Conservation (phyloP, 192 early-diverging fungal genomes). For the Coemansia sp. region DNA sequence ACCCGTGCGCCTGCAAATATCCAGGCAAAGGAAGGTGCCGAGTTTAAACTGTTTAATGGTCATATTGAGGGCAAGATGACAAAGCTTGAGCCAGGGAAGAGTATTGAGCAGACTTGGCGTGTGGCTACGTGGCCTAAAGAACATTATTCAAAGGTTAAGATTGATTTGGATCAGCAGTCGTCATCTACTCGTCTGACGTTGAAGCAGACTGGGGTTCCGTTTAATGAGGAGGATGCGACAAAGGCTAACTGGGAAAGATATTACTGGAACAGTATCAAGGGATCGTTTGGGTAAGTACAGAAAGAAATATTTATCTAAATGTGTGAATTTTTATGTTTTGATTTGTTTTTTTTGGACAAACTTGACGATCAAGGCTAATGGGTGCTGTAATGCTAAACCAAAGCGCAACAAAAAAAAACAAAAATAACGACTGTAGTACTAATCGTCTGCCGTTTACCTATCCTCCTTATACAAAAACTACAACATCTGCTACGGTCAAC, state of each 20-base stretch:
- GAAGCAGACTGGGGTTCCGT: slow-evolving; percentile 80
- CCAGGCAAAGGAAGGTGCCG: slow-evolving; percentile 59
- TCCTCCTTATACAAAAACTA: slow-evolving; percentile 27
- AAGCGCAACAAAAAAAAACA: not conserved
- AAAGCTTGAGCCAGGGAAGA: slow-evolving; percentile 70
- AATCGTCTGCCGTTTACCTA: slow-evolving; percentile 41
- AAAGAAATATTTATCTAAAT: not conserved
- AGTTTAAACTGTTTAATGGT: slow-evolving; percentile 83
- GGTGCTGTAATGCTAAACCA: too few relatives aligned
- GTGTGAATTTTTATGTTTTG: too few relatives aligned
- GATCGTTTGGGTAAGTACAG: slow-evolving; percentile 82
- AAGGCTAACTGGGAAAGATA: slow-evolving; percentile 86
- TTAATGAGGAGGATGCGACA: slow-evolving; percentile 85
- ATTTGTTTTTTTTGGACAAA: too few relatives aligned
- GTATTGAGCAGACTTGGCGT: slow-evolving; percentile 86
- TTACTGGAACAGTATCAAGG: slow-evolving; percentile 93
- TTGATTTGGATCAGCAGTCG: slow-evolving; percentile 68
- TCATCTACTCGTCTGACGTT: slow-evolving; percentile 70
- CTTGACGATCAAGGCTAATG: too few relatives aligned
- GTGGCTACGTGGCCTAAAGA: slow-evolving; percentile 82
- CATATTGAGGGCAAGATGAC: slow-evolving; percentile 79
- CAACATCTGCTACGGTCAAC: not conserved
- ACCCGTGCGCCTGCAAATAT: slow-evolving; percentile 72
- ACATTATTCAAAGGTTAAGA: slow-evolving; percentile 80
- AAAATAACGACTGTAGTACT: slow-evolving; percentile 31